Evolutionary conservation across 2,329 filamentous ascomycete species (phyloP), one percentile per base, ranked within the genome.

Genomic region (Penicillium sp.): DNA sequence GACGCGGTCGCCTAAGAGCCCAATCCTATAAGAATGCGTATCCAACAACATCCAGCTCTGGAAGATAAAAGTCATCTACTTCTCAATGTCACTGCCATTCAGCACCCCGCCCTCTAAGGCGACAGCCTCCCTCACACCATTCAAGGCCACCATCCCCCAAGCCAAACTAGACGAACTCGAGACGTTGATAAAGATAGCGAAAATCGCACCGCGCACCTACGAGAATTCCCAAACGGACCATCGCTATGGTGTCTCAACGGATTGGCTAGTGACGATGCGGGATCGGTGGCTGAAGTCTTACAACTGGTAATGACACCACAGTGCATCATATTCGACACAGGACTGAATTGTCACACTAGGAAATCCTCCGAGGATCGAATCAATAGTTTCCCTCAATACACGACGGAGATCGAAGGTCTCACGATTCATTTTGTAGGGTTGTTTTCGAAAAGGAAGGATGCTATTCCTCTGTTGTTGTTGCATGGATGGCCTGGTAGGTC

Each of bases 331-430:
- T 44, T 56, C 12, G 18, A n/a, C 3, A 46, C 10, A 16, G 3
- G 15, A n/a, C 52, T 54, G 2, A 54, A 39, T 8, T 10, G 51
- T 31, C 3, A 16, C 15, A 65, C 38, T 21, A 69, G 69, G 59
- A 61, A 67, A 65, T 62, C 71, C 50, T 66, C 69, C 4, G 69
- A 76, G 60, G 62, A 72, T 39, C 69, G 74, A 16, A 76, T 82
- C 60, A 83, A 83, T 61, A 72, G 68, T 13, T 78, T 79, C 42
- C 80, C 80, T 2, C 79, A 83, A 56, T 83, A 76, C 69, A 79
- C 68, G 2, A 67, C 72, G 0, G 58, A 68, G 0, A 70, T 82
- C 48, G 69, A 72, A 12, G 75, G 79, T 25, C 48, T 77, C 44
- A 61, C 66, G 1, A 67, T 81, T 42, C 79, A 82, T 62, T 82